phyloP scores from a whole-genome alignment of 768 basidiomycete genomes.

The Cystoderma amianthinum region DNA sequence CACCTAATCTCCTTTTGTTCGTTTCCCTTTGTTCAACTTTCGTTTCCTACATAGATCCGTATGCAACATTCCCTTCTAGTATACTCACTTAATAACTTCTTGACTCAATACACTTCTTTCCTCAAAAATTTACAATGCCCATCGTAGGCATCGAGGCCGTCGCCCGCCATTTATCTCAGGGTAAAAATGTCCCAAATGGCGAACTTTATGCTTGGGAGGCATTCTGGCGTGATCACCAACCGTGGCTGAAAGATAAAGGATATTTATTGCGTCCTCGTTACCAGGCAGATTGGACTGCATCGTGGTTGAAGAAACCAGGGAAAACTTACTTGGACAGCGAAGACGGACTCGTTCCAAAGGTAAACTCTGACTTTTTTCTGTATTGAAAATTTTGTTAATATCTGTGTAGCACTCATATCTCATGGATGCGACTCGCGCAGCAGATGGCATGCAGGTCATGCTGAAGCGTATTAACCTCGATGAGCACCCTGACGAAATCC shows the following conservation, averaged over 20 bases:
- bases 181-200: too few relatives aligned
- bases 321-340: background rate
- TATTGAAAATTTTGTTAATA: background rate
- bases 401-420: background rate
- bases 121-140: too few relatives aligned
- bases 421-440: conserved; percentile 24
- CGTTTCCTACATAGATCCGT: too few relatives aligned
- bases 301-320: conserved; percentile 11
- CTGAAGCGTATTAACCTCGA: conserved; percentile 17
- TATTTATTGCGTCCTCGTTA: conserved; percentile 22
- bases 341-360: background rate
- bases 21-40: too few relatives aligned
- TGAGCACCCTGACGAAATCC: conserved; percentile 18
- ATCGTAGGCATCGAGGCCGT: too few relatives aligned
- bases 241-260: conserved; percentile 16
- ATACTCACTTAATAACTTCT: too few relatives aligned
- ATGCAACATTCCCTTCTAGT: too few relatives aligned
- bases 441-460: conserved; percentile 20
- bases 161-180: too few relatives aligned
- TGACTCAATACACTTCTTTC: too few relatives aligned
- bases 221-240: conserved; percentile 14
- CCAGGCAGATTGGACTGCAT: conserved; percentile 18
- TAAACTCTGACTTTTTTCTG: background rate
- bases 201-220: conserved; percentile 1
- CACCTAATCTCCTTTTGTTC: too few relatives aligned